phyloP scores from a whole-genome alignment of 164 flowering plant genomes.

The Nymphaea thermarum region DNA sequence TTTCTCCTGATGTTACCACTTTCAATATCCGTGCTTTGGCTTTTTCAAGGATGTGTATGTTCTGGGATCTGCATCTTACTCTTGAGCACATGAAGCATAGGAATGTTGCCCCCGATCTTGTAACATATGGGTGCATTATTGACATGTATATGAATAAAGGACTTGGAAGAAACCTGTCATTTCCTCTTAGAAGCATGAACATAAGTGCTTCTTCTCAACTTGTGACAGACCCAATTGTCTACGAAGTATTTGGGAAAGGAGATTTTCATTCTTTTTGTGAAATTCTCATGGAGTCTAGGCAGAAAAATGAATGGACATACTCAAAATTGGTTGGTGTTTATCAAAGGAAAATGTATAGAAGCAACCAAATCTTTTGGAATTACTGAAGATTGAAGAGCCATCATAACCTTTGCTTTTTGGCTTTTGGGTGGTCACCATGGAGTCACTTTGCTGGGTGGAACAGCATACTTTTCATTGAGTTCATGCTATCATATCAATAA shows the following conservation, averaged over 20 bases:
- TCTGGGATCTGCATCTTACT: constrained; percentile 89
- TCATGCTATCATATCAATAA: too few species aligned
- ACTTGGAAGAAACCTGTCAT: constrained; percentile 58
- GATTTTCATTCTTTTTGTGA: constrained; percentile 72
- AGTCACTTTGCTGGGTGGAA: too few species aligned
- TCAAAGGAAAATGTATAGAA: constrained; percentile 50
- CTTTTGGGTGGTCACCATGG: not conserved
- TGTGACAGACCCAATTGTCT: constrained; percentile 57
- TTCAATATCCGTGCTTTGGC: constrained; percentile 82
- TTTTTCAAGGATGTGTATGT: constrained; percentile 71
- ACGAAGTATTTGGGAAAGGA: constrained; percentile 81
- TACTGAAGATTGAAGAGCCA: constrained; percentile 25
- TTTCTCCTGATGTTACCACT: constrained; percentile 67
- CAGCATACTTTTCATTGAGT: too few species aligned
- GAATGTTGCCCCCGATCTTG: constrained; percentile 62
- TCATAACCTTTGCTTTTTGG: not conserved
- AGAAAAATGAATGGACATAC: constrained; percentile 47
- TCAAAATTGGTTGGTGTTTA: constrained; percentile 35
- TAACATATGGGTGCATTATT: constrained; percentile 83
- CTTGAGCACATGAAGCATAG: constrained; percentile 78
- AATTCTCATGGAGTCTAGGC: constrained; percentile 44
- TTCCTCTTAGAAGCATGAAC: constrained; percentile 51
- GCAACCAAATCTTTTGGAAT: constrained; percentile 88
- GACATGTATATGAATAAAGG: constrained; percentile 73
- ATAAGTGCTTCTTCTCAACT: constrained; percentile 27